These are phyloP conservation scores for Tulasnella sp. DNA, from an alignment of 768 basidiomycete species.

Conservation along the genomic window DNA sequence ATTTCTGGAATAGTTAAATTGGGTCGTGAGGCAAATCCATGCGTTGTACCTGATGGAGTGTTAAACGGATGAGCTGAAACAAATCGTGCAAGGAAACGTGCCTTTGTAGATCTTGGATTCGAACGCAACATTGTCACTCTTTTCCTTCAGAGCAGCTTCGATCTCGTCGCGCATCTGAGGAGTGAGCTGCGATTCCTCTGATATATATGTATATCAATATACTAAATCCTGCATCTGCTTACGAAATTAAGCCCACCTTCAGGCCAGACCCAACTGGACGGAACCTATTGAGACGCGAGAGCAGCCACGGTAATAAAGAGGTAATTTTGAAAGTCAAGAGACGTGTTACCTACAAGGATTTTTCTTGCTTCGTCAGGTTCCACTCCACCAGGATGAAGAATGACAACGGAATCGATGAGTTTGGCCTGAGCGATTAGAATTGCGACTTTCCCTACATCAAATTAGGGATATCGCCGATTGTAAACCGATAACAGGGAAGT, in stretches of 20 bases:
- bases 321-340: slow-evolving; percentile 28
- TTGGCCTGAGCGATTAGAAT: no score
- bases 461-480: no score
- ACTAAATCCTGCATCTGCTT: not conserved
- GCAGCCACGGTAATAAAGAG: not conserved
- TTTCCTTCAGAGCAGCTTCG: slow-evolving; percentile 25
- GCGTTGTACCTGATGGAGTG: slow-evolving; percentile 30
- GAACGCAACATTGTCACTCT: slow-evolving; percentile 23
- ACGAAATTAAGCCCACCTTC: slow-evolving; percentile 28
- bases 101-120: slow-evolving; percentile 31
- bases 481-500: no score
- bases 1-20: slow-evolving; percentile 33
- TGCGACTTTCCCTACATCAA: no score
- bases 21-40: slow-evolving; percentile 39
- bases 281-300: slow-evolving; percentile 18
- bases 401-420: no score
- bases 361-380: no score
- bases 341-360: no score
- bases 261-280: slow-evolving; percentile 28
- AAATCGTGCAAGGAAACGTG: slow-evolving; percentile 10
- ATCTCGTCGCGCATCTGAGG: slow-evolving; percentile 24
- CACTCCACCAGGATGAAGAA: no score
- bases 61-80: slow-evolving; percentile 4
- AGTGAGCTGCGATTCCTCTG: no score
- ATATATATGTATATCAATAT: no score